Conservation (phyloP, 2,329 filamentous ascomycete species). For the Calonectria pseudoreteaudii region DNA sequence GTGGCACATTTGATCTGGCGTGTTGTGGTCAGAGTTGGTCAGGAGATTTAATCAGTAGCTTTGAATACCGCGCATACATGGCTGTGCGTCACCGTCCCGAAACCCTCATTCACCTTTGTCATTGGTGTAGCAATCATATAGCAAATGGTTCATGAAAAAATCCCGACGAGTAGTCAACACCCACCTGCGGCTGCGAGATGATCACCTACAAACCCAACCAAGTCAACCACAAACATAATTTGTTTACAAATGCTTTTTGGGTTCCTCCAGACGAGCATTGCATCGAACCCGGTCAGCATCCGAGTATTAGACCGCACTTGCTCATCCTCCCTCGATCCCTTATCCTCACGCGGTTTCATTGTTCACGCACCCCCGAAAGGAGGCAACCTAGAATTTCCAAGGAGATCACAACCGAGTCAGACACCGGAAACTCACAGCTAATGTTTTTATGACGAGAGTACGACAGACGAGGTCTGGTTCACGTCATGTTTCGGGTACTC, state of each 20-base stretch:
- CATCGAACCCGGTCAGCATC: not conserved
- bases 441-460: not conserved
- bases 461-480: not conserved
- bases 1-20: not conserved
- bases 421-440: not conserved
- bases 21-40: not conserved
- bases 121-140: not conserved
- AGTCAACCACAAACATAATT: not conserved
- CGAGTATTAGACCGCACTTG: not conserved
- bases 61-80: not conserved
- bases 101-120: not conserved
- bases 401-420: not conserved
- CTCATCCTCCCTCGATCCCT: not conserved
- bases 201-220: not conserved
- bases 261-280: not conserved
- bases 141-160: not conserved
- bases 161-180: not conserved
- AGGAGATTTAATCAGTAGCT: not conserved
- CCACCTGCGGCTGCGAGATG: not conserved
- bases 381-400: not conserved
- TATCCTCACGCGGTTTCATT: not conserved
- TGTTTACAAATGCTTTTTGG: not conserved
- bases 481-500: conserved; percentile 8
- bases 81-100: too few relatives aligned
- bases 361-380: not conserved